phyloP scores from a whole-genome alignment of 2,329 filamentous ascomycete species.

The Exutisphaerella laricina region DNA sequence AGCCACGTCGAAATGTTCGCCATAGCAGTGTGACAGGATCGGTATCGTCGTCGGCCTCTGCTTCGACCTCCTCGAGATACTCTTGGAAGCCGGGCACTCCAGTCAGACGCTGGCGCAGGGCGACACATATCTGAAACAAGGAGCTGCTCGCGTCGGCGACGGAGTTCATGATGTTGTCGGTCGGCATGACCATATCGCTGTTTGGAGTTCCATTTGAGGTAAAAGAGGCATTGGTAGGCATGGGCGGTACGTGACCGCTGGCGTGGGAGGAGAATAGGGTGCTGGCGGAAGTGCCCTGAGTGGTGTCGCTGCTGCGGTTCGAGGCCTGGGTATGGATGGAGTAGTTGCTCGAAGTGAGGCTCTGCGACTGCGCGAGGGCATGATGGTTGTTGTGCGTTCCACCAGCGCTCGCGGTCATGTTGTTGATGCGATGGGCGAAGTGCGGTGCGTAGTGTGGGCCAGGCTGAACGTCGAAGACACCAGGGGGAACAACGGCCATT shows the following conservation, averaged over 20 bases:
- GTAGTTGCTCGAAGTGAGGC: conserved; percentile 43
- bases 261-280: conserved; percentile 38
- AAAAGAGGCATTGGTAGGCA: conserved; percentile 38
- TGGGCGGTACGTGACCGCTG: conserved; percentile 25
- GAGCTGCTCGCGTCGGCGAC: conserved; percentile 86
- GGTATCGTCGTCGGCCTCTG: conserved; percentile 59
- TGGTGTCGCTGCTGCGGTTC: conserved; percentile 44
- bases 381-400: conserved; percentile 5
- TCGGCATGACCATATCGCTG: conserved; percentile 60
- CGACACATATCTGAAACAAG: conserved; percentile 91
- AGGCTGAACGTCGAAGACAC: not conserved
- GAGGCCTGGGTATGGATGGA: conserved; percentile 44
- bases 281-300: conserved; percentile 41
- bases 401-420: conserved; percentile 20
- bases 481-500: not conserved
- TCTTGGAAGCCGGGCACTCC: conserved; percentile 78
- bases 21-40: conserved; percentile 89
- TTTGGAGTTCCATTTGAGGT: conserved; percentile 30
- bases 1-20: conserved; percentile 76
- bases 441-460: conserved; percentile 2
- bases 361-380: conserved; percentile 39
- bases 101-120: conserved; percentile 71
- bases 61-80: conserved; percentile 66
- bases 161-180: conserved; percentile 94
- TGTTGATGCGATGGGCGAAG: conserved; percentile 11